These are phyloP conservation scores for Citrus hindsii DNA, from an alignment of 345 rosid species.

Conservation along the genomic window DNA sequence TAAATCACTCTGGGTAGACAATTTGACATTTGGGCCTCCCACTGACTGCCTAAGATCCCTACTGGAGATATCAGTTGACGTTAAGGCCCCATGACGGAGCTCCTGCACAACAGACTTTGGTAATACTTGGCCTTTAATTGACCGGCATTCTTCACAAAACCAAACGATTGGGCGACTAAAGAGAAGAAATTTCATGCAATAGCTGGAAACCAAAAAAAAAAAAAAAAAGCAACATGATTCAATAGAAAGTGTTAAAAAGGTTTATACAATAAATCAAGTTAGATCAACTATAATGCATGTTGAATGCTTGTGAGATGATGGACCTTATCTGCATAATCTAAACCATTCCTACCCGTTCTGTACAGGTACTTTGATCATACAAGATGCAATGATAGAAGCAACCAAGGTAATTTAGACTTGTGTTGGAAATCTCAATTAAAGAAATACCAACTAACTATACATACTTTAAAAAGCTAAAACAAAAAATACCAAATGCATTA, in stretches of 20 bases:
- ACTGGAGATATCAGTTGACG: background rate
- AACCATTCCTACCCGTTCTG: background rate
- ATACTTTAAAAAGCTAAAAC: too few relatives aligned
- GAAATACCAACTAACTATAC: too few relatives aligned
- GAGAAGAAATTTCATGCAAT: conserved; percentile 13
- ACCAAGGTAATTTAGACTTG: background rate
- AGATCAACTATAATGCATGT: background rate
- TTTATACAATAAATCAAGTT: background rate
- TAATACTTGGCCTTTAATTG: background rate
- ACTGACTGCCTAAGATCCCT: background rate
- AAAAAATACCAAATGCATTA: background rate
- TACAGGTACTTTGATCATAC: background rate
- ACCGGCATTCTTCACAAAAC: conserved; percentile 14
- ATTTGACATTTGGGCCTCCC: background rate
- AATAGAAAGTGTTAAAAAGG: background rate
- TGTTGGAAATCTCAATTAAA: too few relatives aligned
- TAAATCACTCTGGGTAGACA: background rate
- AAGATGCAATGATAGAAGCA: background rate
- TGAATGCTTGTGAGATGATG: background rate
- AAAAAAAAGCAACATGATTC: background rate
- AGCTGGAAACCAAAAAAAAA: conserved; percentile 3
- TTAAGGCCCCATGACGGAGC: background rate
- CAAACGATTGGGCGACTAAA: conserved; percentile 1
- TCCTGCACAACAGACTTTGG: background rate
- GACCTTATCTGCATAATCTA: background rate